Conservation (phyloP, 805 yeast species). For the Starmerella floricola region DNA sequence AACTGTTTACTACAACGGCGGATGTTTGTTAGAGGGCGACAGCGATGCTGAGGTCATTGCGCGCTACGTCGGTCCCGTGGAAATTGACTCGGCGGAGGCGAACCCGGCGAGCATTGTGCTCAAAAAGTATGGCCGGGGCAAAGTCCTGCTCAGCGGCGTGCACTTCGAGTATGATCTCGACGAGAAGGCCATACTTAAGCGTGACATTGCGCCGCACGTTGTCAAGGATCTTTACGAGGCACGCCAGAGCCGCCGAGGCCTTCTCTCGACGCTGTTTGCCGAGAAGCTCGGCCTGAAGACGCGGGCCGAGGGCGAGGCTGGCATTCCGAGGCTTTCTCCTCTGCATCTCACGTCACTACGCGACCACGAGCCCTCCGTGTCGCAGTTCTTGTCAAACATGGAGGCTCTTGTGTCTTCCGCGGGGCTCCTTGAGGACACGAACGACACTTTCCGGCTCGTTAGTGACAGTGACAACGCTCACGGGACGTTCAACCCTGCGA, state of each 20-base stretch:
- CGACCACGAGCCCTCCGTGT: not conserved
- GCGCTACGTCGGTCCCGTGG: slow-evolving; percentile 43
- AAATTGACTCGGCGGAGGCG: slow-evolving; percentile 34
- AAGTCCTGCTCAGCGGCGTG: slow-evolving; percentile 64
- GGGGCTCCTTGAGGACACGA: slow-evolving; percentile 38
- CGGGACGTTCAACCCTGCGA: not conserved
- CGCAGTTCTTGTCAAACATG: slow-evolving; percentile 23
- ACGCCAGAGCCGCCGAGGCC: slow-evolving; percentile 41
- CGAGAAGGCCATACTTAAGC: slow-evolving; percentile 36
- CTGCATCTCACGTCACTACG: slow-evolving; percentile 22
- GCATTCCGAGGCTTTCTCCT: slow-evolving; percentile 61
- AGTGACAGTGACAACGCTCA: not conserved
- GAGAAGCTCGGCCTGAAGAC: slow-evolving; percentile 54
- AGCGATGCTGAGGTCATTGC: slow-evolving; percentile 63
- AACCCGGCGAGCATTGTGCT: slow-evolving; percentile 58
- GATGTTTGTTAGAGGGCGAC: slow-evolving; percentile 62
- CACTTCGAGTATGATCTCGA: slow-evolving; percentile 68
- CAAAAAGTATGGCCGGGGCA: slow-evolving; percentile 60
- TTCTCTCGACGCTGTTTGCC: slow-evolving; percentile 44
- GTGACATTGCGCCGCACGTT: slow-evolving; percentile 29
- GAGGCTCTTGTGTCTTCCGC: slow-evolving; percentile 26
- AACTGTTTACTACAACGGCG: slow-evolving; percentile 68
- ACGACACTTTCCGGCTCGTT: slow-evolving; percentile 42
- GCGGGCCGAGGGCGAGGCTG: slow-evolving; percentile 36
- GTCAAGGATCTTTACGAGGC: slow-evolving; percentile 33